These are phyloP conservation scores for Penicillium riverlandense DNA, from an alignment of 495 filamentous ascomycete species.

Conservation along the genomic window DNA sequence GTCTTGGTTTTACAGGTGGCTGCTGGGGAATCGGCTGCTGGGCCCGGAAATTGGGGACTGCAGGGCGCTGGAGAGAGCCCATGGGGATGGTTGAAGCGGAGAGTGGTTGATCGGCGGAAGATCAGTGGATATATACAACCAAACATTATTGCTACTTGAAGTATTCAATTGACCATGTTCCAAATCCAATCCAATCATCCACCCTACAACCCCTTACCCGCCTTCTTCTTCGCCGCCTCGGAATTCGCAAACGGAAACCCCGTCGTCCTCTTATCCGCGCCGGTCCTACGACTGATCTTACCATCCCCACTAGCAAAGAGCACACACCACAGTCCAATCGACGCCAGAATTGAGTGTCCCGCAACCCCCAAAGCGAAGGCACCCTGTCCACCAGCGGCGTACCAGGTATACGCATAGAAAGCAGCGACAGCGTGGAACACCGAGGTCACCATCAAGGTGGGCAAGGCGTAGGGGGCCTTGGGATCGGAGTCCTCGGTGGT, in stretches of 20 bases:
- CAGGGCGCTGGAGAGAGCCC: conserved; percentile 17
- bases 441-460: conserved; percentile 58
- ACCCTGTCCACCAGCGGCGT: conserved; percentile 41
- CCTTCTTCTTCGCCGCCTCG: conserved; percentile 51
- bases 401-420: conserved; percentile 64
- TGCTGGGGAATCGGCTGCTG: conserved; percentile 8
- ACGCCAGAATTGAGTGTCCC: conserved; percentile 46
- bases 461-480: conserved; percentile 60
- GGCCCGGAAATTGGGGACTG: conserved; percentile 1
- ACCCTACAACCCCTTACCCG: conserved; percentile 28
- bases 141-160: too few species aligned
- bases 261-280: conserved; percentile 70
- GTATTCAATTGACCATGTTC: too few species aligned
- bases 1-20: conserved; percentile 7
- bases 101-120: conserved; percentile 2
- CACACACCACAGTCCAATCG: conserved; percentile 64
- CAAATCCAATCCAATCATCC: background rate
- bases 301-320: conserved; percentile 63
- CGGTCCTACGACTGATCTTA: conserved; percentile 60
- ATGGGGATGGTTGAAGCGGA: conserved; percentile 28
- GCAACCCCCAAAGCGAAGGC: conserved; percentile 49
- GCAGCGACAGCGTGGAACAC: conserved; percentile 55
- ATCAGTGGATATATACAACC: background rate
- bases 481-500: conserved; percentile 42
- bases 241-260: conserved; percentile 63